Base-by-base conservation (phyloP, 1,284 basidiomycete species). In the Leccinum proximum region DNA sequence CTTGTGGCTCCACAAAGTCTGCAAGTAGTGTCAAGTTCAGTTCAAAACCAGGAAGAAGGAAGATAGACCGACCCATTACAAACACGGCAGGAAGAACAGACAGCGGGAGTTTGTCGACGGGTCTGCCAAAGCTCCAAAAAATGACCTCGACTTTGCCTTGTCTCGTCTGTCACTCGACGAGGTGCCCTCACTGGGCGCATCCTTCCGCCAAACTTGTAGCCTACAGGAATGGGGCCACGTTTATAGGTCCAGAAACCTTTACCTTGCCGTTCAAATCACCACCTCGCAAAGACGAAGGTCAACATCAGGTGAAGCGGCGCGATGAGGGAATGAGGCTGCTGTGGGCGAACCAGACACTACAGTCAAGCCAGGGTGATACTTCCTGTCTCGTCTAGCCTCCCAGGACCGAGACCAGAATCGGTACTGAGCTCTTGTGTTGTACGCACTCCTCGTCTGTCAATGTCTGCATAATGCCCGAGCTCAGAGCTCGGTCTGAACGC, bases 221-320 rank as follows among this genome's bases (percentile, higher is more conserved):
- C 94, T 58, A 86, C 84, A 8, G 94, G 93, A 48, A 97, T 93
- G 38, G 90, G 92, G 11, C 86, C 13, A 93, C 94, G 68, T 91
- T 91, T 76, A 96, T 83, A 40, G 95, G 95, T 1, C 87, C 92
- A n/a, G 93, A 95, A 64, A 97, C 97, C 77, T 95, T 93, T 58
- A 88, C 85, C 75, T 89, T 89, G 62, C 81, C 80, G 61, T 82
- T 81, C 42, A 69, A 18, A 67, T 70, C 85, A 74, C 64, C 72
- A 70, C 57, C 75, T 33, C 72, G 70, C 5, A 62, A 53, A 37
- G 67, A 73, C 58, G 72, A 73, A 40, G 80, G 65, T 79, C 72
- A 68, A 83, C 82, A 66, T 89, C 87, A 14, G 88, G 87, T 13
- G 88, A 87, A 62, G 87, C 78, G 5, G 80, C 77, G 65, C 87